Conservation (phyloP, 1,139 yeast species). For the Meyerozyma elateridarum region DNA sequence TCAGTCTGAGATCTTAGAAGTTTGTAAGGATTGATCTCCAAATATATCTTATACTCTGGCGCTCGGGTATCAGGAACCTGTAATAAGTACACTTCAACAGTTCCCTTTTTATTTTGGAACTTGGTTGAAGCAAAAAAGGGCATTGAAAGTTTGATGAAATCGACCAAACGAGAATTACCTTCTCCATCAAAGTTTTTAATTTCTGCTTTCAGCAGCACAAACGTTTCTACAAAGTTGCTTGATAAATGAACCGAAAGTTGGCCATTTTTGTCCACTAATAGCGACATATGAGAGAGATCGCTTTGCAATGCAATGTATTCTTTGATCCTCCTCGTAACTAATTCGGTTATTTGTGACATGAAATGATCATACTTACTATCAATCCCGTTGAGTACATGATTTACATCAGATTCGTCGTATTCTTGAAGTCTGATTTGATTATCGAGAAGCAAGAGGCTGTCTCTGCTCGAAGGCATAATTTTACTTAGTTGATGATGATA, state of each 20-base stretch:
- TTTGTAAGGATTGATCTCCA: conserved; percentile 11
- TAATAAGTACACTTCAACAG: conserved; percentile 11
- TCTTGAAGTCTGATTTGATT: conserved; percentile 6
- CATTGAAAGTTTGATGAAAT: conserved; percentile 4
- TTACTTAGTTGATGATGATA: background rate
- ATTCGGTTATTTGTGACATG: conserved; percentile 9
- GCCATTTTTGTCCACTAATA: conserved; percentile 9
- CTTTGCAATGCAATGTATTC: conserved; percentile 7
- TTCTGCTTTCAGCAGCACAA: conserved; percentile 9
- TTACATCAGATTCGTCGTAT: conserved; percentile 11
- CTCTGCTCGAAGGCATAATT: background rate
- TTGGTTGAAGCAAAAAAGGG: conserved; percentile 2
- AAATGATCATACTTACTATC: conserved; percentile 13
- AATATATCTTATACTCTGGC: conserved; percentile 7
- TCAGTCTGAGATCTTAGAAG: background rate
- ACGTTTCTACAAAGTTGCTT: conserved; percentile 12
- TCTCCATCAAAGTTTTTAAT: background rate
- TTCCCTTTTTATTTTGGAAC: background rate
- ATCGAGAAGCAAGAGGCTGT: background rate
- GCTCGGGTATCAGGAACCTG: conserved; percentile 5
- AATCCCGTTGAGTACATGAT: conserved; percentile 10
- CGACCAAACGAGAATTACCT: background rate
- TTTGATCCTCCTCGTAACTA: conserved; percentile 9
- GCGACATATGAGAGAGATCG: conserved; percentile 6
- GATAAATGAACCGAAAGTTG: conserved; percentile 11